phyloP scores from a whole-genome alignment of 768 basidiomycete genomes.

The Hericium coralloides region DNA sequence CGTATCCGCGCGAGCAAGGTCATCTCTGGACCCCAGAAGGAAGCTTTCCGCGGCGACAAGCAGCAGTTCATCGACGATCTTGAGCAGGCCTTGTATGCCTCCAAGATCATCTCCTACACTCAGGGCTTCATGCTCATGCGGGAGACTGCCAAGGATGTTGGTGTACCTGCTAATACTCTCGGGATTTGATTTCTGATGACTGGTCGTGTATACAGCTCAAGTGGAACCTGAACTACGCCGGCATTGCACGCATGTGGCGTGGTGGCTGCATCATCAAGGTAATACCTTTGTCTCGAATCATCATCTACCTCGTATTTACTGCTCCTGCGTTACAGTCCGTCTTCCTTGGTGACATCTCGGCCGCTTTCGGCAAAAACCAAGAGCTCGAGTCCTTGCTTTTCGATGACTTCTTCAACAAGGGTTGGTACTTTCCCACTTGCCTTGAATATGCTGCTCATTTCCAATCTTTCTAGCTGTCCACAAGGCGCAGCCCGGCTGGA shows the following conservation, averaged over 20 bases:
- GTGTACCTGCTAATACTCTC: conserved; percentile 9
- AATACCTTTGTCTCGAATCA: neutral
- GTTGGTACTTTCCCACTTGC: conserved; percentile 24
- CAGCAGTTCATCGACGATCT: conserved; percentile 98
- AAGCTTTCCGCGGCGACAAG: conserved; percentile 95
- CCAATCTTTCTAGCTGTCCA: conserved; percentile 53
- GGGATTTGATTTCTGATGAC: conserved; percentile 17
- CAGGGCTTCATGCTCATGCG: conserved; percentile 99
- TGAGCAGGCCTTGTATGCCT: conserved; percentile 97
- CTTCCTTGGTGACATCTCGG: conserved; percentile 88
- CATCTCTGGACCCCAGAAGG: conserved; percentile 85
- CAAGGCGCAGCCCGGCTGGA: conserved; percentile 96
- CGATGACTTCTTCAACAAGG: conserved; percentile 96
- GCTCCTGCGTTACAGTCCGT: conserved; percentile 36
- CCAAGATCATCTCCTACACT: conserved; percentile 99
- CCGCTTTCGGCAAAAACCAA: conserved; percentile 80
- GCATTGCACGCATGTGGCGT: conserved; percentile 99
- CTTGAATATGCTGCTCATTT: conserved; percentile 4
- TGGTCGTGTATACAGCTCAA: conserved; percentile 28
- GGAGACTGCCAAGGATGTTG: conserved; percentile 80
- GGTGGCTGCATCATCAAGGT: conserved; percentile 99
- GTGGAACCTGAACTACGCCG: conserved; percentile 96
- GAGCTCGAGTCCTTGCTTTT: conserved; percentile 88
- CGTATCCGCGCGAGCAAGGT: conserved; percentile 88
- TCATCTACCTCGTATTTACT: conserved; percentile 19